Evolutionary conservation across 1,284 basidiomycete species (phyloP), one percentile per base, ranked within the genome.

Genomic region (Caloboletus inedulis): DNA sequence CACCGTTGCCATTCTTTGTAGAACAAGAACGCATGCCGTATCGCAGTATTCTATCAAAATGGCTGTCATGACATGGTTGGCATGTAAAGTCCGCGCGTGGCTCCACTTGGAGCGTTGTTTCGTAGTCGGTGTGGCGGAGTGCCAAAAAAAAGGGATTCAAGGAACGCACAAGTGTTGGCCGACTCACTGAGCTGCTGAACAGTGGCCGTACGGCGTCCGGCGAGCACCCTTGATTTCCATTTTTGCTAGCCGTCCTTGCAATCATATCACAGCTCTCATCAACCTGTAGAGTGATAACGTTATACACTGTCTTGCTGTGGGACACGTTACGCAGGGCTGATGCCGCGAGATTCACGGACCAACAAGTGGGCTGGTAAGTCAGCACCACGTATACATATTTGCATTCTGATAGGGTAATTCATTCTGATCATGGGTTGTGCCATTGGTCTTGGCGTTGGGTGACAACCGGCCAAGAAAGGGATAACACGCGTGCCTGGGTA

Each of bases 331-430:
- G 34, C 35, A 45, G 48, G 54, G 49, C 13, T 46, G 44, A 46
- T 46, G 37, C 10, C 18, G 52, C 59, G 62, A 66, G 63, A 64
- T 57, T 46, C 55, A 53, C 62, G 63, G 64, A 45, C 10, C 18
- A 36, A 4, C 18, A 39, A 41, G 62, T 63, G 62, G 61, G 60
- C 51, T 60, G 9, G 46, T 19, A 35, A 47, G 49, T 55, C 56
- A 52, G 23, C 27, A 40, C 43, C 46, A 43, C 41, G 56, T 52
- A 40, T 23, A 27, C n/a, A 35, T 43, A 65, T 66, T 65, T 66
- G 63, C 51, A 60, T 67, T 59, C 59, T 62, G 60, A 61, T 64
- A 54, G 62, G 53, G 53, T 62, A 51, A 55, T 61, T 50, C 39
- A 49, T 65, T 59, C 42, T 47, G 52, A 56, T 51, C 47, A 51